Conservation (phyloP, 768 basidiomycete genomes). For the Psilocybe tampanensis region DNA sequence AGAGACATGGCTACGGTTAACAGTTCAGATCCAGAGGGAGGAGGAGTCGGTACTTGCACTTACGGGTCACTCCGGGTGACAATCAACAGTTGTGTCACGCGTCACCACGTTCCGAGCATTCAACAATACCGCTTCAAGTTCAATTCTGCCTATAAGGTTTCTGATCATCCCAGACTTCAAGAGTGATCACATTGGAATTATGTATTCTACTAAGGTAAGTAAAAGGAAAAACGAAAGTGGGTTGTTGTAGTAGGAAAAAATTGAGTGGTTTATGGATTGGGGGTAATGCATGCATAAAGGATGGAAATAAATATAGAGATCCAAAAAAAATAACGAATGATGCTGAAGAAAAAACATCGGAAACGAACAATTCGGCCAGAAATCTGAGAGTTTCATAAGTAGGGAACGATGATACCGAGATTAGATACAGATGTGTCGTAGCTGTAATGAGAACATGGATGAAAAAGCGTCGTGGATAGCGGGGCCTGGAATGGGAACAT, state of each 20-base stretch:
- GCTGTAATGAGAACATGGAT: neutral
- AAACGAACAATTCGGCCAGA: neutral
- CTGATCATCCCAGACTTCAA: no score
- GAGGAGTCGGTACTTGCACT: neutral
- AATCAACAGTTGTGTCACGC: neutral
- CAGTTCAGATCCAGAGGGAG: neutral
- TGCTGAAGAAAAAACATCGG: neutral
- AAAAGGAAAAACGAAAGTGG: neutral
- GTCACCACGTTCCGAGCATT: no score
- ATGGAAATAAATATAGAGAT: neutral
- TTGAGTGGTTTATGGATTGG: neutral
- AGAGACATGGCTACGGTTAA: conserved; percentile 40
- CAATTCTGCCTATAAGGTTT: no score
- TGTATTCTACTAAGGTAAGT: no score
- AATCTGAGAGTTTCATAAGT: neutral
- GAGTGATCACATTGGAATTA: no score
- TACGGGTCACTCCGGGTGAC: conserved; percentile 21
- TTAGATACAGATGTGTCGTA: neutral
- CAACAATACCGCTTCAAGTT: no score
- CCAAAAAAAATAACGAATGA: neutral
- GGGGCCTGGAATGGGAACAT: neutral
- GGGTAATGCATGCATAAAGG: neutral
- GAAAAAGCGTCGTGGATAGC: neutral
- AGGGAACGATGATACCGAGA: neutral
- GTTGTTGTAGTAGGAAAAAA: neutral